These are phyloP conservation scores for Sutorius australiensis DNA, from an alignment of 768 basidiomycete genomes.

Conservation along the genomic window DNA sequence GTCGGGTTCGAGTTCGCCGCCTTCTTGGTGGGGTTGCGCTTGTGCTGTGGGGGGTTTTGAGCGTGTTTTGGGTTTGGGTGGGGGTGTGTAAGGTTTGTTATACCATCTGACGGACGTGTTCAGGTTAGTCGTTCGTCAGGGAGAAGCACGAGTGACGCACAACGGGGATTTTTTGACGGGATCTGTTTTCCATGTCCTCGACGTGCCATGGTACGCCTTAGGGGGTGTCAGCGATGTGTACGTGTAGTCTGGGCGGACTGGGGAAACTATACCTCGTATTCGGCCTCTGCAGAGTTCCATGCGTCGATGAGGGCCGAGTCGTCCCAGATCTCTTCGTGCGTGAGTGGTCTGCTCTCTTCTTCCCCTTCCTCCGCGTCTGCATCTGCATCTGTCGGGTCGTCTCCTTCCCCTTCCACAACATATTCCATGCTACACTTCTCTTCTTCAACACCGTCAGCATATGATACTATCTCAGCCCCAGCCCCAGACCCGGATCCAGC, in stretches of 20 bases:
- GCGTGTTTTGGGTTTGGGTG: constrained; percentile 5
- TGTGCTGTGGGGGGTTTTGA: not conserved
- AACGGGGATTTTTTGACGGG: constrained; percentile 68
- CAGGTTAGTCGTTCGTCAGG: not conserved
- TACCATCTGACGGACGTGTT: constrained; percentile 58
- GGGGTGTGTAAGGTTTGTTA: constrained; percentile 47
- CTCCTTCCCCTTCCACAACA: constrained; percentile 16
- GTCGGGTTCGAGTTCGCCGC: constrained; percentile 36
- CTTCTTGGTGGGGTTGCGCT: not conserved
- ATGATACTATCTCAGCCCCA: not conserved
- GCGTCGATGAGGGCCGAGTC: constrained; percentile 79
- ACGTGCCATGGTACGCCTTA: constrained; percentile 62
- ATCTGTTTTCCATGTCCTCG: constrained; percentile 67
- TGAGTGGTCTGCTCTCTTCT: constrained; percentile 59
- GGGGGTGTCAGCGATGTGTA: not conserved
- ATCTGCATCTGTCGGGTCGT: constrained; percentile 15
- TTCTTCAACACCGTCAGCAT: constrained; percentile 5
- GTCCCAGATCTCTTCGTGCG: constrained; percentile 80
- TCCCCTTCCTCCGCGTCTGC: constrained; percentile 33
- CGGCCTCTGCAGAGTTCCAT: constrained; percentile 81
- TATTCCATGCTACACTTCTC: constrained; percentile 21
- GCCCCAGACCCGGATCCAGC: not conserved
- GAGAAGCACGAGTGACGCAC: constrained; percentile 39
- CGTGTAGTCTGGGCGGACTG: not conserved
- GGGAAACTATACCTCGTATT: constrained; percentile 55